Evolutionary conservation across 192 early-diverging fungal genomes (phyloP).

Genomic region (Mortierella hygrophila): DNA sequence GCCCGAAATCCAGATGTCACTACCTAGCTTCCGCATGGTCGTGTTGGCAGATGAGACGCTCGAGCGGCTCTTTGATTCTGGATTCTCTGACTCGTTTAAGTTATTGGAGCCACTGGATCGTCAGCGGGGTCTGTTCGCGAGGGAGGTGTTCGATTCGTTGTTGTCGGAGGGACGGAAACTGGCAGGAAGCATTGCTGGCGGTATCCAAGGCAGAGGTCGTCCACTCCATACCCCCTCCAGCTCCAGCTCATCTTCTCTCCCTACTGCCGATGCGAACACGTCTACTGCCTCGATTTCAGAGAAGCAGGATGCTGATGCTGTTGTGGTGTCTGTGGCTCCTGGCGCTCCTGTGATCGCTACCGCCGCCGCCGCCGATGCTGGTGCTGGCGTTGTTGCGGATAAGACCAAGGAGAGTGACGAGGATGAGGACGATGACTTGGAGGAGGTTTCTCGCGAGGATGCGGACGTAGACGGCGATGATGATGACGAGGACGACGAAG

Average conservation of each 20-base stretch:
- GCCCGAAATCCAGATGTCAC: slow-evolving; percentile 57
- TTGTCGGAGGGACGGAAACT: slow-evolving; percentile 65
- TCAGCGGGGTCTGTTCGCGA: slow-evolving; percentile 62
- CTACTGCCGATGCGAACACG: background rate
- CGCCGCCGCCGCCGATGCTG: background rate
- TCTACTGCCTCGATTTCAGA: background rate
- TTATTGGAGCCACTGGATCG: slow-evolving; percentile 70
- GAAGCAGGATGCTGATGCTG: background rate
- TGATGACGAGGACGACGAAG: slow-evolving; percentile 29
- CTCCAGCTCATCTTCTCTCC: background rate
- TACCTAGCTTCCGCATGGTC: slow-evolving; percentile 74
- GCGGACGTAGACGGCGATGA: background rate
- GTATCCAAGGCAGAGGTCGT: slow-evolving; percentile 36
- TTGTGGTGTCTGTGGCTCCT: background rate
- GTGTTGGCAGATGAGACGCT: slow-evolving; percentile 89
- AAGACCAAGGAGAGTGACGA: slow-evolving; percentile 27
- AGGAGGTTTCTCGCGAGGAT: background rate
- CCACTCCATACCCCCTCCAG: slow-evolving; percentile 5
- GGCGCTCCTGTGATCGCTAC: background rate
- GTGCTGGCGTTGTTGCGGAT: background rate
- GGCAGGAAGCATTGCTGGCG: slow-evolving; percentile 57
- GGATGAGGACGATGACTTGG: slow-evolving; percentile 19
- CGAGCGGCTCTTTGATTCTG: slow-evolving; percentile 85
- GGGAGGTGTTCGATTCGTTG: slow-evolving; percentile 70
- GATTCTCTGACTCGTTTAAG: slow-evolving; percentile 72